Base-by-base conservation (phyloP, 2,329 filamentous ascomycete species). In the Epichloe gansuensis region DNA sequence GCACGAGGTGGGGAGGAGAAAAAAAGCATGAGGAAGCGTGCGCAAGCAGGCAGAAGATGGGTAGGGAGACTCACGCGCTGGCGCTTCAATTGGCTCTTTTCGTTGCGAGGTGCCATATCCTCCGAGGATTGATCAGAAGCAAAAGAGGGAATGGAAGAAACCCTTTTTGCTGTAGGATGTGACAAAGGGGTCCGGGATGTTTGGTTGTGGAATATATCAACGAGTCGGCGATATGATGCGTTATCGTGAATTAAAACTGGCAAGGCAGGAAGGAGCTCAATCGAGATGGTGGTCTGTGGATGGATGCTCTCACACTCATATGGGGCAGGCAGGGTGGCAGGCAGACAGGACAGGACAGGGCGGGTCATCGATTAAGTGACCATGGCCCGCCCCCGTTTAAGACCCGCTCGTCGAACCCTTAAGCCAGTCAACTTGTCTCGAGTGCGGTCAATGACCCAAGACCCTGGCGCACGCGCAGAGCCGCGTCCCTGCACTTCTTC, bases 61-160 rank as follows among this genome's bases (percentile, higher is more conserved):
- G 36, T 35, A 43, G 47, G 35, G 34, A 39, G 8, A 73, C 79
- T 65, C 75, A 93, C 88, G 68, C 84, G 79, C 60, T 74, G 80
- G 65, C 89, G 83, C 75, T 95, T 95, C 72, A 93, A 81, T 71
- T 87, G 85, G 73, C 84, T 89, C 74, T 87, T 87, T 70, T 93
- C 85, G 58, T 69, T 67, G 61, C 74, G 71, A 68, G 81, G 75
- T 68, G 80, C 71, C 80, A 82, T 82, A 57, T 58, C 62, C 57
- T 58, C 58, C 54, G 61, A 4, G 25, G 52, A 4, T 23, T 47
- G 5, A 13, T 21, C 38, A 46, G 17, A 23, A 17, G 44, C 43
- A 47, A 47, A 36, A 27, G 27, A 31, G 3, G 23, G 17, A 4
- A 34, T 27, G 27, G 6, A 45, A 31, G 5, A 3, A 15, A 21